Evolutionary conservation across 345 rosid genomes (phyloP).

Genomic region (Garcia nutans): DNA sequence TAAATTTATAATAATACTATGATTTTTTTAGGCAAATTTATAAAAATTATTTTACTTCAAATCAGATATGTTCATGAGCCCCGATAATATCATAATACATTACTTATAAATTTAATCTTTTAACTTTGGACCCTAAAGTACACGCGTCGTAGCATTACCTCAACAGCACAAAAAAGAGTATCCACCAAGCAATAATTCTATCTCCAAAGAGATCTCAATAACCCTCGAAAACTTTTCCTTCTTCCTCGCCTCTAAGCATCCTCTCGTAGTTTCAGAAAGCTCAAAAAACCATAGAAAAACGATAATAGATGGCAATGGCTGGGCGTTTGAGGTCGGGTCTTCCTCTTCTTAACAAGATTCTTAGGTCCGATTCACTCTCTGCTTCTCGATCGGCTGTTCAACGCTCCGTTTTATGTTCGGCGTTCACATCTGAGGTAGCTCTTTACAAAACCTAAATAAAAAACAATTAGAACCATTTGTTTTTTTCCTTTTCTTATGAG

Average conservation of each 20-base stretch:
- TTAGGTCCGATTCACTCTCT: slow-evolving; percentile 43
- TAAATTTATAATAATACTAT: too few relatives aligned
- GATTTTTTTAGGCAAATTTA: too few relatives aligned
- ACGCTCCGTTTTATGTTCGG: slow-evolving; percentile 36
- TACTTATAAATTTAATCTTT: too few relatives aligned
- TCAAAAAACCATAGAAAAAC: neutral
- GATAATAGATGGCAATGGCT: slow-evolving; percentile 46
- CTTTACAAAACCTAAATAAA: neutral
- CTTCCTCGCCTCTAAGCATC: neutral
- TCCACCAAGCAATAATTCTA: too few relatives aligned
- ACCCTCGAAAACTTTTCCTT: neutral
- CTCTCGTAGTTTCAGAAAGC: neutral
- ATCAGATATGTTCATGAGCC: too few relatives aligned
- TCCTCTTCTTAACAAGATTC: slow-evolving; percentile 45
- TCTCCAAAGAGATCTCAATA: neutral
- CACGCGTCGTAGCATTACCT: neutral
- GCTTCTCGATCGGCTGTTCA: slow-evolving; percentile 37
- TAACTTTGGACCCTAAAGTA: too few relatives aligned
- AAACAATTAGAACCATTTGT: neutral
- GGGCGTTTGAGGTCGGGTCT: slow-evolving; percentile 71
- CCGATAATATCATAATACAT: too few relatives aligned
- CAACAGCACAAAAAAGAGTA: neutral
- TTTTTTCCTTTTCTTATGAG: too few relatives aligned
- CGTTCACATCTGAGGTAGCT: slow-evolving; percentile 46
- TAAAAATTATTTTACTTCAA: too few relatives aligned